Evolutionary conservation across 768 basidiomycete genomes (phyloP), one percentile per base, ranked within the genome.

Genomic region (Kwoniella mangroviensis): DNA sequence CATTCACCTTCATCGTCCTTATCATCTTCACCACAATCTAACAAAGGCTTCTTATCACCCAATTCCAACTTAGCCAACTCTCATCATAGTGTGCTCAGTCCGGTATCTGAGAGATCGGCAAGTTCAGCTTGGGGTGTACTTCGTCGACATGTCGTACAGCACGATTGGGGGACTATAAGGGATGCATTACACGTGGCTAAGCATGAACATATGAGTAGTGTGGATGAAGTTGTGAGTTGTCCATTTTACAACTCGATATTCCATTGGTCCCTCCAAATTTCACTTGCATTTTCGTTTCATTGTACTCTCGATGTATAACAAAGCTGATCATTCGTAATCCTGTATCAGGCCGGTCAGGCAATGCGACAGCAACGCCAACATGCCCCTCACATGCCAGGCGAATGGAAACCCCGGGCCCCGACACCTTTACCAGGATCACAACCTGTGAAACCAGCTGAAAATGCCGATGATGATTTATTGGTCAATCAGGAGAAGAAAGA

Each of bases 181-280:
- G 82, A 84, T 70, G 84, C 89, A 60, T 84, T 92, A 72, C 86
- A 86, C 64, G 85, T 92, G 26, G 85, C 88, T 12, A 84, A 85
- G 43, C 85, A 86, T 51, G 91, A 93, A 80, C 89, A 93, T 77
- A 92, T 94, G 92, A 89, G 87, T 72, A 78, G 76, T 7, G 89
- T 94, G 0, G 93, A 96, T 79, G 86, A 86, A 55, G 91, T 88
- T 79, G 89, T 83, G 66, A 75, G 81, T 82, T 6, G 21, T 17
- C 26, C 52, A 10, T n/a, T 43, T 21, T 62, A 17, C 10, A 12
- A 10, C 34, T 10, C 21, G 17, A 11, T 22, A 49, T n/a, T n/a
- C n/a, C n/a, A n/a, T n/a, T n/a, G n/a, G n/a, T n/a, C n/a, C n/a
- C n/a, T n/a, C n/a, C n/a, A n/a, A n/a, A n/a, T n/a, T n/a, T n/a